phyloP scores from a whole-genome alignment of 495 filamentous ascomycete species.

The Arthonia radiata region DNA sequence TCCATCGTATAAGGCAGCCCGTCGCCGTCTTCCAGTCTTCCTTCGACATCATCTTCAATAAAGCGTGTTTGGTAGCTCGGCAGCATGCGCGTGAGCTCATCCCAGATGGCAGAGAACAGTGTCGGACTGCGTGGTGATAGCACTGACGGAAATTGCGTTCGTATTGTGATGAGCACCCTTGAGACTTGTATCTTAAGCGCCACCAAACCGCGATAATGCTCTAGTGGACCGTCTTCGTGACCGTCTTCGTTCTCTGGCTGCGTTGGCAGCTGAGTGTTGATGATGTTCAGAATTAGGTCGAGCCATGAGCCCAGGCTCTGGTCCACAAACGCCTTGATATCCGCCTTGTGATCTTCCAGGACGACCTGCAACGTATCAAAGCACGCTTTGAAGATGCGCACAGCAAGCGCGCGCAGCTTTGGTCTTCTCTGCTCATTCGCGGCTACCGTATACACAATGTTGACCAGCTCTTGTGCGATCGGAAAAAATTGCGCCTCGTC shows the following conservation, averaged over 20 bases:
- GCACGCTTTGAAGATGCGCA: conserved; percentile 68
- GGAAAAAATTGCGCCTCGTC: conserved; percentile 85
- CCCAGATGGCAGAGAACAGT: conserved; percentile 70
- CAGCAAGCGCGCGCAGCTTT: conserved; percentile 53
- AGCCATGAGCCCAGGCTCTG: conserved; percentile 60
- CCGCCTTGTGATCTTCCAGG: conserved; percentile 64
- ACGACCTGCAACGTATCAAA: conserved; percentile 93
- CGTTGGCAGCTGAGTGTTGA: conserved; percentile 46
- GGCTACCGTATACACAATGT: conserved; percentile 58
- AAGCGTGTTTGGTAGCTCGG: conserved; percentile 54
- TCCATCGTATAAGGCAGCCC: conserved; percentile 88
- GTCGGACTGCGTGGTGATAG: conserved; percentile 51
- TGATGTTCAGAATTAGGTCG: conserved; percentile 54
- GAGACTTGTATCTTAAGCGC: conserved; percentile 55
- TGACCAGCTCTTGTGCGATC: conserved; percentile 61
- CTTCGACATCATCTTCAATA: conserved; percentile 61
- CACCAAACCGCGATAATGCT: conserved; percentile 50
- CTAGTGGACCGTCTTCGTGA: conserved; percentile 16
- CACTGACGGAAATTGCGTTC: conserved; percentile 56
- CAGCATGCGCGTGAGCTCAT: conserved; percentile 50
- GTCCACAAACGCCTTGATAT: conserved; percentile 71
- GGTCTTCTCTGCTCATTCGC: conserved; percentile 46
- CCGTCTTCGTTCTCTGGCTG: conserved; percentile 32
- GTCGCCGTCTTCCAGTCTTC: conserved; percentile 71
- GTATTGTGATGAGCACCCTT: conserved; percentile 72